phyloP scores from a whole-genome alignment of 2,329 filamentous ascomycete species.

The Monosporascus cannonballus region DNA sequence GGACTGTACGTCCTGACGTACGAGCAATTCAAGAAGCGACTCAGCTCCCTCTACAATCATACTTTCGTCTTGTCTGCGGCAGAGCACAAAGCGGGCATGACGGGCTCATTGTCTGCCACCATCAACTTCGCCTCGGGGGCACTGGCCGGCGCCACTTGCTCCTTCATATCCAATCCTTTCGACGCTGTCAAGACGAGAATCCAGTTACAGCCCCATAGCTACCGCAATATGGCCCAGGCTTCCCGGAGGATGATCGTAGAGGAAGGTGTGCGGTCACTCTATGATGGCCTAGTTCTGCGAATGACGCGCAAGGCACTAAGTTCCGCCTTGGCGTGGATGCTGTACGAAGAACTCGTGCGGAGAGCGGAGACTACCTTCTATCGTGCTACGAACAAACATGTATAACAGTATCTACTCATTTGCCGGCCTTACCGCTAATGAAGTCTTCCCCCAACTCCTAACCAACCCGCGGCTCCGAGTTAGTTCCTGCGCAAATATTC shows the following conservation, averaged over 20 bases:
- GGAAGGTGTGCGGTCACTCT: slow-evolving; percentile 74
- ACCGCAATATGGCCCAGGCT: slow-evolving; percentile 77
- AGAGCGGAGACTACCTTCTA: slow-evolving; percentile 46
- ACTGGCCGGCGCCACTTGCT: slow-evolving; percentile 74
- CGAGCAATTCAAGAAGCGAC: slow-evolving; percentile 68
- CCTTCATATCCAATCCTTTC: slow-evolving; percentile 89
- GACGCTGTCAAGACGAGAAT: slow-evolving; percentile 94
- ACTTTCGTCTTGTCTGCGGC: background rate
- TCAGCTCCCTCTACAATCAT: slow-evolving; percentile 35
- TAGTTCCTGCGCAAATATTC: too few species aligned
- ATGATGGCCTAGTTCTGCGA: slow-evolving; percentile 77
- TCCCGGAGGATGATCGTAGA: slow-evolving; percentile 71
- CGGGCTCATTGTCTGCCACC: slow-evolving; percentile 45
- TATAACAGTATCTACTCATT: slow-evolving; percentile 14
- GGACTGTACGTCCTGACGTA: slow-evolving; percentile 93
- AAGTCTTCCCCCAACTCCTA: background rate
- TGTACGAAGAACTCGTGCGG: slow-evolving; percentile 89
- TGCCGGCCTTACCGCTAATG: too few species aligned
- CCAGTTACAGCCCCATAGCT: slow-evolving; percentile 78
- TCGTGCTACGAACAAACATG: slow-evolving; percentile 14
- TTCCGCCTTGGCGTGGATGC: slow-evolving; percentile 92
- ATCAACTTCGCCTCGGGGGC: slow-evolving; percentile 86
- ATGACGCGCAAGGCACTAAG: slow-evolving; percentile 90
- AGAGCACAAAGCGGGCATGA: slow-evolving; percentile 19
- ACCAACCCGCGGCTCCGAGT: background rate